Base-by-base conservation (phyloP, 1,284 basidiomycete species). In the Ustilago shanxiensis region DNA sequence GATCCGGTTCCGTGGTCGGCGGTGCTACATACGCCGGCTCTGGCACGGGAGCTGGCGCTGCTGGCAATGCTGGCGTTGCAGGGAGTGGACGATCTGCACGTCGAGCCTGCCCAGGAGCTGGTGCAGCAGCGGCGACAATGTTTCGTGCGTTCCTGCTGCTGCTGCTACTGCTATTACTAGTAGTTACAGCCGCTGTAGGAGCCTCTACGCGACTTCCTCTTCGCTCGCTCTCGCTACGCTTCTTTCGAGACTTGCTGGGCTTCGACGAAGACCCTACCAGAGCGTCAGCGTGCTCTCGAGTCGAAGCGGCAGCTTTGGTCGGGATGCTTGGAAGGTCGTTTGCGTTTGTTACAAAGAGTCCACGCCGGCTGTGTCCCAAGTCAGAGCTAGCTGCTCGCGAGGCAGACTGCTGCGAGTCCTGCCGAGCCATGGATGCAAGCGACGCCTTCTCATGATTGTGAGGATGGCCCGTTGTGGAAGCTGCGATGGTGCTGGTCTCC, bases 251-350 rank as follows among this genome's bases (percentile, higher is more conserved):
- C 29, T 26, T 56, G 14, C 39, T n/a, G 16, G 61, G 16, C 2
- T 39, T 44, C 18, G 52, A 50, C 6, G 57, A 44, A 22, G 49
- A 58, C 8, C 67, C 67, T 0, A 65, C 58, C 16, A 60, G 61
- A 11, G 61, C 61, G 20, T 70, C 55, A 7, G 67, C 67, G 5
- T 65, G 61, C 54, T 70, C 53, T 22, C 67, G 67, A 24, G 61
- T 51, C 13, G 58, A 57, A 26, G 58, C 49, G 0, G 67, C 45
- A n/a, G 67, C 51, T 13, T 52, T 57, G 20, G 47, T 29, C 3
- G 67, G 62, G 20, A 70, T 70, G 52, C 53, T 29, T 3, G 67
- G 62, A 53, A 65, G 67, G 20, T 64, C 50, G 3, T 65, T 53
- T 9, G 61, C 45, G 18, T 64, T 65, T 4, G 61, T 26, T 5